Base-by-base conservation (phyloP, 23 red algal species). In the Cyanidiococcus yangmingshanensis region DNA sequence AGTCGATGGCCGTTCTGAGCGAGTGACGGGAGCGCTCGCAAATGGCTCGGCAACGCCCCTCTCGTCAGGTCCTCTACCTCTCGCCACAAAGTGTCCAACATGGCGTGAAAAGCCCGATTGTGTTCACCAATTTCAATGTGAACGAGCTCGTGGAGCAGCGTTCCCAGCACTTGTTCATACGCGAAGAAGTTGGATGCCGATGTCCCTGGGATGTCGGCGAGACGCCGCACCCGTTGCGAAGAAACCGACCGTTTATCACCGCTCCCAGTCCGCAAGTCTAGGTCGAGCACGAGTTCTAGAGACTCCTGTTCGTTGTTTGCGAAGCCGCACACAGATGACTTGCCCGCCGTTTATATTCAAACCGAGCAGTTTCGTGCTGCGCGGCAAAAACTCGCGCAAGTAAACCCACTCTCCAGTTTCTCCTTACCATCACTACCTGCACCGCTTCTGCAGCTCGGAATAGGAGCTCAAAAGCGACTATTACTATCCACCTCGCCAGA, bases 61-160 rank as follows among this genome's bases (percentile, higher is more conserved):
- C n/a, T n/a, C n/a, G n/a, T n/a, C n/a, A n/a, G n/a, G n/a, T n/a
- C n/a, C n/a, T n/a, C n/a, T n/a, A 75, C 83, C 38, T 86, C 83
- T 31, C 34, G 33, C 24, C 58, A 68, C 17, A 90, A 77, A 38
- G 79, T 76, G 27, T 85, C 87, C 1, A 90, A 68, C 24, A 90
- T 58, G 18, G 34, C 51, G 45, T 90, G 85, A 74, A 90, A 90
- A 2, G 29, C 30, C 1, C 36, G 57, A 40, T 90, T 79, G 50
- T 90, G 87, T 2, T 80, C 81, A 0, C 87, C 82, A 36, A 85
- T 54, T 38, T 79, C 86, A 63, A 85, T 88, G 77, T 95, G 90
- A 1, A 76, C 76, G 2, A 95, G 79, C 57, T 95, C 90, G 59
- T 95, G 90, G 17, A 95, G 85, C 29, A 95, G 68, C 50, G 90